Evolutionary conservation across 805 yeast species (phyloP), one percentile per base, ranked within the genome.

Genomic region (Starmerella vitae): DNA sequence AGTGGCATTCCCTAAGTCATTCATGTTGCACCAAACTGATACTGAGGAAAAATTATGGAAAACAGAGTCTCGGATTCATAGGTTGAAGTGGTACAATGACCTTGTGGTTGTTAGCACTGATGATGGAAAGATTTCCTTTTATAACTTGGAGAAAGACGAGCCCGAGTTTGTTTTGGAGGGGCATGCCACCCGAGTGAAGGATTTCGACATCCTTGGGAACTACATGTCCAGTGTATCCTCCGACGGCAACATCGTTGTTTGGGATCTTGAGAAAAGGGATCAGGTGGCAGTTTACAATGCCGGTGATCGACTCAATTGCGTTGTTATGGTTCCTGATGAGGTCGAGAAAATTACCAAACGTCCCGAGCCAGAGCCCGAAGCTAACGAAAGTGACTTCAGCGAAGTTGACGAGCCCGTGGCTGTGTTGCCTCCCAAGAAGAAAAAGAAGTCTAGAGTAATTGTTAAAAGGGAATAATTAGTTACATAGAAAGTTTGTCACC

Each of bases 291-390:
- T 84, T 3, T 88, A 85, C 57, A 83, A 78, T 47, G 71, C 88
- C 17, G 93, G 93, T 10, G 97, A 91, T 61, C 70, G 98, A 53
- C 68, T 91, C 46, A 88, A 83, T 58, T 88, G 95, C 62, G 76
- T 85, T 18, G 70, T 78, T 12, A 69, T 80, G 38, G 56, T 64
- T 3, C 74, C 78, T 29, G 98, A 88, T 54, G 59, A 67, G 7
- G 71, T 88, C 27, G 97, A 91, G 57, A 78, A 78, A 56, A 59
- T 68, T 15, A 74, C 66, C 2, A 72, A 60, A 33, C 71, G 76
- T 38, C 81, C 76, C 49, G 74, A 82, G 51, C 88, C 79, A 51
- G 75, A 78, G 41, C 78, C 78, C 17, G 53, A 46, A 27, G 47
- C 49, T 6, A 48, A 46, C 33, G 42, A 39, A 18, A 30, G 26